Evolutionary conservation across 257 asterid species (phyloP), one percentile per base, ranked within the genome.

Genomic region (Paraleonurus japonicus): DNA sequence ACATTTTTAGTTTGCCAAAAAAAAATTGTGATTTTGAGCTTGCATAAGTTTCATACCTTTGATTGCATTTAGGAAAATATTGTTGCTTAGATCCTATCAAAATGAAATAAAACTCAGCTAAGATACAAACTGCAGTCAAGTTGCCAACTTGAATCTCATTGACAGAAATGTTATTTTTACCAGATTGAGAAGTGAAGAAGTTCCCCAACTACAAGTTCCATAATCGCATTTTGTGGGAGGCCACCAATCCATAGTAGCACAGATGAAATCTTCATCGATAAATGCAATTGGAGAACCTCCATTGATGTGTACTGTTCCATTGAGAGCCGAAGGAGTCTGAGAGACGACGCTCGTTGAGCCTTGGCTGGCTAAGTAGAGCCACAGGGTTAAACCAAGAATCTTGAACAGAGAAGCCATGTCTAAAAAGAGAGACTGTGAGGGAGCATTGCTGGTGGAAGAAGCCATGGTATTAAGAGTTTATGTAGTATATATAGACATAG

Each of bases 151-250:
- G 48, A 50, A 22, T 50, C 28, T 8, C 20, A 48, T 47, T 47
- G 19, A 17, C 20, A 27, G 61, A 35, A 11, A 6, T 30, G 1
- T 7, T 5, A n/a, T n/a, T 47, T 4, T 50, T 54, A 90, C 98
- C 86, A 92, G 81, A 79, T 85, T 90, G 81, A 92, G 92, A 75
- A 92, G 89, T 11, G 98, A 86, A 75, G 88, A 75, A 59, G 1
- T 83, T 28, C 87, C 89, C 91, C 91, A 86, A 24, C 88, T 84
- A 45, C 91, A 86, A 23, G 87, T 83, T n/a, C 87, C 88, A 47
- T 86, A 86, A 66, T 86, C 88, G 67, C 90, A 86, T 73, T 86
- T 83, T 0, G 85, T 75, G 7, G 87, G 88, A 12, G 90, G 90
- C 88, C 88, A 86, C 88, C 88, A 86, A 65, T 86, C 90, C 76